A percentile compares a stretch with the other conserved stretches of the same genome.
phyloP scores from a whole-genome alignment of 352 stramenopile species.

The Phytophthora tubulina region DNA sequence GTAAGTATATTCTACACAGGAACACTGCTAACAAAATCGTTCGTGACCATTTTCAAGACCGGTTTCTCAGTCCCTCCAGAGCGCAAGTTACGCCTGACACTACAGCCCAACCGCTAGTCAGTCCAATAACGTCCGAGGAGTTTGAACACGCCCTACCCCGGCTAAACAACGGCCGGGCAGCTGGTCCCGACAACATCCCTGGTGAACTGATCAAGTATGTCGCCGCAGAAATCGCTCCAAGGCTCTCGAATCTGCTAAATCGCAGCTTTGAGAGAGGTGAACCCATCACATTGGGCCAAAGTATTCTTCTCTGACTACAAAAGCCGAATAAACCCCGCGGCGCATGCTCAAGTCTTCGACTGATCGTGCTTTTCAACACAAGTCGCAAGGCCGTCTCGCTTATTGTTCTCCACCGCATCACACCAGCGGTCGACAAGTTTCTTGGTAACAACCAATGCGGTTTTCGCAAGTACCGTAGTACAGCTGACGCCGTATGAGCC shows the following conservation, averaged over 20 bases:
- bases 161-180: not conserved
- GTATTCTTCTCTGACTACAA: not conserved
- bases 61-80: no score
- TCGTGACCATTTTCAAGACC: no score
- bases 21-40: no score
- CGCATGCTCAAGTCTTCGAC: constrained; percentile 6
- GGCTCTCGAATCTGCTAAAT: not conserved
- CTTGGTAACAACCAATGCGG: not conserved
- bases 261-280: not conserved
- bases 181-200: constrained; percentile 7
- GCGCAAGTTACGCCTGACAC: no score
- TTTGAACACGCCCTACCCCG: not conserved
- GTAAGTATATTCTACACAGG: no score
- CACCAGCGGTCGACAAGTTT: not conserved
- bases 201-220: constrained; percentile 18
- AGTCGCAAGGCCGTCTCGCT: constrained; percentile 16
- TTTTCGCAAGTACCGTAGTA: not conserved
- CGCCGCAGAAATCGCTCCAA: not conserved
- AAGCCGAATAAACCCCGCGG: constrained; percentile 11
- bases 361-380: constrained; percentile 13
- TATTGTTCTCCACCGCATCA: constrained; percentile 1
- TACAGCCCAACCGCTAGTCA: not conserved
- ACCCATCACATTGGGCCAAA: not conserved
- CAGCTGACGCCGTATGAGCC: constrained; percentile 3
- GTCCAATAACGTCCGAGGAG: not conserved